phyloP scores from a whole-genome alignment of 441 rosid species.

The Populus hybrid region DNA sequence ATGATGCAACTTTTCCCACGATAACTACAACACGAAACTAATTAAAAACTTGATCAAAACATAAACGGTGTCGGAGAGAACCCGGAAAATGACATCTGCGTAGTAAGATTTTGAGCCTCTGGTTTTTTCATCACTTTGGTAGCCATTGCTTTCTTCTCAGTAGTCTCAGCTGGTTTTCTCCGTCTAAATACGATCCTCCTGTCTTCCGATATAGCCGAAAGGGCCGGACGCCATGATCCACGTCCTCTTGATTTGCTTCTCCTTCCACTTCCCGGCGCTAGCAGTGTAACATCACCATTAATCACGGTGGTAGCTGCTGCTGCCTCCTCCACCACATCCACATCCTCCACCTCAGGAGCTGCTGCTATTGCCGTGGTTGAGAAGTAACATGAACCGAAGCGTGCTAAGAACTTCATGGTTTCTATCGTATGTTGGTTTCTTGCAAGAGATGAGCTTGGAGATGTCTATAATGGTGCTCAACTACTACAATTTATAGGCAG shows the following conservation, averaged over 20 bases:
- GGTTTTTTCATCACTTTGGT: background rate
- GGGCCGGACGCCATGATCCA: constrained; percentile 29
- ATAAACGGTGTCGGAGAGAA: constrained; percentile 36
- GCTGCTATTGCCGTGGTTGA: background rate
- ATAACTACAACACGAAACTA: background rate
- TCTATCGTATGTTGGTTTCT: background rate
- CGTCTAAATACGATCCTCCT: background rate
- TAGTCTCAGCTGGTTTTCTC: background rate
- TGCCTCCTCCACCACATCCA: background rate
- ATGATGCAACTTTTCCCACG: too few species aligned
- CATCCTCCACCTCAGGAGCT: background rate
- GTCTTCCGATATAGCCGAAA: constrained; percentile 34
- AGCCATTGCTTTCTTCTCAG: background rate
- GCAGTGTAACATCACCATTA: background rate
- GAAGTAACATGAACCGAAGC: constrained; percentile 24
- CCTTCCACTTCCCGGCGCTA: background rate
- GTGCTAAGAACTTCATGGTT: constrained; percentile 27
- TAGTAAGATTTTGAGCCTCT: background rate
- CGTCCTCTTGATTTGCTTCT: background rate
- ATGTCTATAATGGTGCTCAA: background rate
- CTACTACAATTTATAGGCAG: background rate
- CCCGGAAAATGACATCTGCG: constrained; percentile 20
- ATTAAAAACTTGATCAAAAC: constrained; percentile 16
- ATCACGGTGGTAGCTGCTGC: background rate
- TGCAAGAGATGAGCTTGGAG: background rate